Evolutionary conservation across 805 yeast genomes (phyloP), one percentile per base, ranked within the genome.

Genomic region (Wickerhamomyces queroliae): DNA sequence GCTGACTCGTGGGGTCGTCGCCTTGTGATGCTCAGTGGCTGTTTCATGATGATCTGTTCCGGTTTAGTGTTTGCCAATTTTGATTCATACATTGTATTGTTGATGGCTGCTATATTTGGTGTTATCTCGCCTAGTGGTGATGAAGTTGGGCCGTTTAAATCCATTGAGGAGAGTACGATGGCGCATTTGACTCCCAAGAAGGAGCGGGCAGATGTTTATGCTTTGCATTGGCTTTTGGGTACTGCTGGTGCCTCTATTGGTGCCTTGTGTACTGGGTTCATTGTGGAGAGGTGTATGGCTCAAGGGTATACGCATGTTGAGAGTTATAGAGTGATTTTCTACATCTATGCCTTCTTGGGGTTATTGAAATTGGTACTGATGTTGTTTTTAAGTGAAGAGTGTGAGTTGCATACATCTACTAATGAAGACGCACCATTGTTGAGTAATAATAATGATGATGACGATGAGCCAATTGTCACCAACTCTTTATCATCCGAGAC

Each of bases 101-200:
- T 88, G 17, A 19, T 69, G 2, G 93, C 93, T 8, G 93, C 95
- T 2, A 73, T 85, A 2, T 42, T 85, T 23, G 96, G 96, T 2
- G 95, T 88, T 15, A 83, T 88, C 7, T 84, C 95, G 2, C 93
- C 95, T 2, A 78, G 87, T 22, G 95, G 96, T 19, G 89, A 82
- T 52, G 96, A 88, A 53, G 86, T 90, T 0, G 96, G 96, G 0
- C 96, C 96, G 0, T 88, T 88, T 59, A 82, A 84, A 53, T 77
- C 93, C 0, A 78, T 88, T 22, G 96, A 88, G 57, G 95, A 87
- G 54, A 79, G 91, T 1, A 72, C 85, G 29, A 67, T 88, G 36
- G 93, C 95, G 0, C 91, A 85, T 58, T 62, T 88, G 46, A 82
- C 95, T 0, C 78, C 82, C 0, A 71, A 70, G 27, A 66, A 65